A percentile compares a stretch with the other conserved stretches of the same genome.
Evolutionary conservation across 495 filamentous ascomycete genomes (phyloP).

Genomic region (Lineolata rhizophorae): DNA sequence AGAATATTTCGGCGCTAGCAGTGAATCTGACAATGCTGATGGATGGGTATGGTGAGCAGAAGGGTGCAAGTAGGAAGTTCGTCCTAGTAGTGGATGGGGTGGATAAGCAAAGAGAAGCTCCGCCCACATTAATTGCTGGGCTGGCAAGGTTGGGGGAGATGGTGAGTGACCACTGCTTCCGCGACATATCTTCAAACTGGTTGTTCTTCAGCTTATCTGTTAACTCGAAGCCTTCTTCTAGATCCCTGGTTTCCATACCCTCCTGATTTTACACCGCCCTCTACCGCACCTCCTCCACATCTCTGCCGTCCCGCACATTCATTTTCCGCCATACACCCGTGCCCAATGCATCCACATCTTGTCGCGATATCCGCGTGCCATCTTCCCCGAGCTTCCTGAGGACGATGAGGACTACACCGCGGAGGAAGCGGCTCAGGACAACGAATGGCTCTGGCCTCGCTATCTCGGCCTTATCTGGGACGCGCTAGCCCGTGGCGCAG

Average conservation of each 20-base stretch:
- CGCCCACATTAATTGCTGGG: conserved; percentile 62
- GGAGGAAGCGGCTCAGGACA: conserved; percentile 26
- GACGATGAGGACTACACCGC: conserved; percentile 23
- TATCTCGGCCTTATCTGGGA: conserved; percentile 59
- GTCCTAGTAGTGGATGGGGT: conserved; percentile 82
- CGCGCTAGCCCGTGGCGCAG: conserved; percentile 41
- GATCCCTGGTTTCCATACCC: conserved; percentile 58
- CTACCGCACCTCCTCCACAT: conserved; percentile 48
- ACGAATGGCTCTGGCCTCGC: conserved; percentile 44
- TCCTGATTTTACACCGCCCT: conserved; percentile 60
- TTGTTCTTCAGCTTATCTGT: too few relatives aligned
- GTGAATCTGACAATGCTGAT: conserved; percentile 40
- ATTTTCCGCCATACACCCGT: conserved; percentile 72
- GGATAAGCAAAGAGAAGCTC: conserved; percentile 63
- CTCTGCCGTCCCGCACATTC: conserved; percentile 52
- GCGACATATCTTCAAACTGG: too few relatives aligned
- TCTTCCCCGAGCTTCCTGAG: conserved; percentile 10
- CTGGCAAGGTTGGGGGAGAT: conserved; percentile 57
- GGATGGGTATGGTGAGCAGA: conserved; percentile 20
- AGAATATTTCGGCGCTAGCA: conserved; percentile 50
- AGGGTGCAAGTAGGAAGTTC: conserved; percentile 29
- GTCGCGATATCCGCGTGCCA: conserved; percentile 23
- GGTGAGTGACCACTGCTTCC: conserved; percentile 23
- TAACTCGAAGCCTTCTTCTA: conserved; percentile 15
- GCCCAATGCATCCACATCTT: conserved; percentile 56